Percentiles rank a stretch among this genome's conserved stretches.
These are phyloP conservation scores for Mrakia blollopis DNA, from an alignment of 768 basidiomycete genomes.

Conservation along the genomic window DNA sequence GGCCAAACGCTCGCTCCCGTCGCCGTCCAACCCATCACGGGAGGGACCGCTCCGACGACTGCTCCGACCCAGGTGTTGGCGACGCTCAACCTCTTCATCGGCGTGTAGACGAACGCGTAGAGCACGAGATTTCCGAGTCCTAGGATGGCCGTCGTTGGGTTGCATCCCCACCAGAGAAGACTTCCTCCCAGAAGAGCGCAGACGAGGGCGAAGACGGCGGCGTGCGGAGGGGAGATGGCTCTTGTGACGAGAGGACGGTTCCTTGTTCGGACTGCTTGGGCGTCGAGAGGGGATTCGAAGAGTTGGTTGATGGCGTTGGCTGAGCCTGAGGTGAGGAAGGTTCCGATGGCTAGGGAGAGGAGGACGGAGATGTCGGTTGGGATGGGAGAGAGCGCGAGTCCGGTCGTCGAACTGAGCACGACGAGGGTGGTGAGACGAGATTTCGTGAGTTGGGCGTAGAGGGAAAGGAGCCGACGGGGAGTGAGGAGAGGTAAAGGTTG, in stretches of 20 bases:
- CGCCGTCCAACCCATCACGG: constrained; percentile 97
- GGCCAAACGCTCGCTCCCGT: constrained; percentile 75
- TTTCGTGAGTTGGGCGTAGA: constrained; percentile 81
- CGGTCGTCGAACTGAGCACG: constrained; percentile 82
- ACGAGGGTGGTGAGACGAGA: constrained; percentile 74
- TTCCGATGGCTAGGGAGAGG: constrained; percentile 80
- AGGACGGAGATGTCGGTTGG: constrained; percentile 78
- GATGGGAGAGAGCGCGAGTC: constrained; percentile 86
- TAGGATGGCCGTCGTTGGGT: constrained; percentile 75
- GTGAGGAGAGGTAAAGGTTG: constrained; percentile 42
- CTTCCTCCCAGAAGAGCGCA: constrained; percentile 75
- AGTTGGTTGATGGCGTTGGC: constrained; percentile 94
- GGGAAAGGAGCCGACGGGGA: constrained; percentile 52
- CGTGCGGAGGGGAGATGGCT: constrained; percentile 79
- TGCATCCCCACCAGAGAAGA: constrained; percentile 74
- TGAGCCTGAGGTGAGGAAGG: constrained; percentile 81
- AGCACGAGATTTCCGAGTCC: constrained; percentile 79
- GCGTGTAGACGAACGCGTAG: constrained; percentile 89
- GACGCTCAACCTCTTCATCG: constrained; percentile 74
- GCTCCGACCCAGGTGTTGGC: constrained; percentile 93
- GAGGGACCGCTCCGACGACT: constrained; percentile 86
- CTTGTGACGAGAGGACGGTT: constrained; percentile 77
- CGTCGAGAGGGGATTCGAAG: constrained; percentile 90
- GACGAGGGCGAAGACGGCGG: constrained; percentile 65
- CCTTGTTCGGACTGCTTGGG: constrained; percentile 90